These are phyloP conservation scores for Xylaria telfairii DNA, from an alignment of 495 filamentous ascomycete species.

Conservation along the genomic window DNA sequence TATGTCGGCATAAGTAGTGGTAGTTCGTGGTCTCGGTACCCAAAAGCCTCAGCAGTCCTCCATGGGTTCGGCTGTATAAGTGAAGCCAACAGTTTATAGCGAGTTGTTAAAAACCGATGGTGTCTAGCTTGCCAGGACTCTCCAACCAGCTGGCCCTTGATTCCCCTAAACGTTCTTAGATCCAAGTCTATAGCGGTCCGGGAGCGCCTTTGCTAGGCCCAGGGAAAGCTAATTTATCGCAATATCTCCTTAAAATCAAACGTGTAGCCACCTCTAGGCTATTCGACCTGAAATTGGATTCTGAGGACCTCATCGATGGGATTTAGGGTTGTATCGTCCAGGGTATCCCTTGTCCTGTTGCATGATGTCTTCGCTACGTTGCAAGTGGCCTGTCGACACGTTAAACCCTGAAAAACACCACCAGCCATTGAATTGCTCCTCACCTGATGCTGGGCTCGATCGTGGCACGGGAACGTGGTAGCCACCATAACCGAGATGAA, in stretches of 20 bases:
- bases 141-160: neutral
- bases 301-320: neutral
- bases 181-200: neutral
- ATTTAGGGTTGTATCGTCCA: conserved; percentile 1
- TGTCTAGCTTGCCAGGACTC: neutral
- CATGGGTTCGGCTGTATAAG: neutral
- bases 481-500: conserved; percentile 27
- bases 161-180: neutral
- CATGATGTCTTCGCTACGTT: neutral
- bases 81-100: neutral
- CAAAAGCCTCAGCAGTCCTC: neutral
- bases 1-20: neutral
- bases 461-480: conserved; percentile 26
- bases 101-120: neutral
- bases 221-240: neutral
- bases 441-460: conserved; percentile 33
- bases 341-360: neutral
- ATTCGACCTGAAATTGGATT: neutral
- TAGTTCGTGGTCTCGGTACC: neutral
- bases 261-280: neutral
- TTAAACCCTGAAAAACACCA: neutral
- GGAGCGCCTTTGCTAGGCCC: neutral
- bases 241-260: neutral
- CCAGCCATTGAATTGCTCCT: neutral
- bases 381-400: conserved; percentile 1